Conservation (phyloP, 2,329 filamentous ascomycete species). For the Cryphonectria naterciae region DNA sequence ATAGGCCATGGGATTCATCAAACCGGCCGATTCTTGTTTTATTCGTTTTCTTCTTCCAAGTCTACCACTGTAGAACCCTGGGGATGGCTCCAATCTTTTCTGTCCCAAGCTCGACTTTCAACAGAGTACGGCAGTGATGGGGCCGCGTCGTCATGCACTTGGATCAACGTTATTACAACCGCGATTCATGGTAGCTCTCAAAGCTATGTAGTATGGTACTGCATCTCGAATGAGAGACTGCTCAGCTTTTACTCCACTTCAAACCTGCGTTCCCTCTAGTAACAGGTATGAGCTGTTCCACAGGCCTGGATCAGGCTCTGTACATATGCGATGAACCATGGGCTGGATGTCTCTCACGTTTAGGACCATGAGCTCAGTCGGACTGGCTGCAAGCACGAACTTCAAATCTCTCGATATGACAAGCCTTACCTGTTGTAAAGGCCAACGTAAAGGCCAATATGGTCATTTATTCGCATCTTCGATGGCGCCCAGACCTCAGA, state of each 20-base stretch:
- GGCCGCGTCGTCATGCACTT: not conserved
- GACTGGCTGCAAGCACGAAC: not conserved
- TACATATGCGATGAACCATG: not conserved
- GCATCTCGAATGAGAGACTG: not conserved
- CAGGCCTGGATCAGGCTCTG: not conserved
- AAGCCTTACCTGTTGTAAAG: conserved; percentile 54
- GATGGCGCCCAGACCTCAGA: conserved; percentile 52
- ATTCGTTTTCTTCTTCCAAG: not conserved
- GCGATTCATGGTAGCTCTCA: not conserved
- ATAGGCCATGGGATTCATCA: not conserved
- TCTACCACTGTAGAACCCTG: not conserved
- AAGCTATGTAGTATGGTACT: not conserved
- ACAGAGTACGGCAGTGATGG: not conserved
- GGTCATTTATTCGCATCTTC: conserved; percentile 40
- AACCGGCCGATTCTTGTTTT: not conserved
- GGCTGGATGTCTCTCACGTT: not conserved
- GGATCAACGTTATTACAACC: not conserved
- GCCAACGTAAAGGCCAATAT: conserved; percentile 45
- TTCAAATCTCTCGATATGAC: not conserved
- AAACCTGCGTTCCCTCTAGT: not conserved
- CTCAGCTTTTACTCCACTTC: no score
- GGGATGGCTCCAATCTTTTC: not conserved
- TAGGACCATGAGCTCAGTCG: not conserved
- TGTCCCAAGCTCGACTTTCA: not conserved
- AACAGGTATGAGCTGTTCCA: not conserved